Conservation (phyloP, 129 eudicot genomes). For the Ambrosia artemisiifolia region DNA sequence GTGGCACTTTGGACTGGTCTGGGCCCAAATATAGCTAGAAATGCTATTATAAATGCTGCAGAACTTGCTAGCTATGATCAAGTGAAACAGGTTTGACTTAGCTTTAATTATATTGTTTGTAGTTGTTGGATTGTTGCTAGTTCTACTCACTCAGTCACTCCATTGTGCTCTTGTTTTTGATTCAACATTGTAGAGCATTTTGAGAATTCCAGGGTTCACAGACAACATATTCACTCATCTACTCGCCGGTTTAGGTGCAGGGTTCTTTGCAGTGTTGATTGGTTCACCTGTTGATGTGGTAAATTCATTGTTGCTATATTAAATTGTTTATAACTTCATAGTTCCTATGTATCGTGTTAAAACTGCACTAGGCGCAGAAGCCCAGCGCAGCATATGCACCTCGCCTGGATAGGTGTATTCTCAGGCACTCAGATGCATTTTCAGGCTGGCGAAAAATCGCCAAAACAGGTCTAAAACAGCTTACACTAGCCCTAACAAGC, state of each 20-base stretch:
- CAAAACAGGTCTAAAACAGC: no score
- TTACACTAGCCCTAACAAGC: no score
- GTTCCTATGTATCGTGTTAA: no score
- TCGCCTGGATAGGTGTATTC: no score
- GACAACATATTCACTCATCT: constrained; percentile 77
- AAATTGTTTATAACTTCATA: constrained; percentile 5
- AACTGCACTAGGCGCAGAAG: no score
- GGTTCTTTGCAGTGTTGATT: constrained; percentile 91
- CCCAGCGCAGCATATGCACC: no score
- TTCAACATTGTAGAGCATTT: constrained; percentile 50
- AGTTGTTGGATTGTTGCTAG: not conserved
- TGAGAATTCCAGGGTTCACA: constrained; percentile 75
- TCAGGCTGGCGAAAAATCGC: no score
- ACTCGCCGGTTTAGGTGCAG: constrained; percentile 93
- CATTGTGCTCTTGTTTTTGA: constrained; percentile 10
- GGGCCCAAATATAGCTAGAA: constrained; percentile 93
- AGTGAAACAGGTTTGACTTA: constrained; percentile 64
- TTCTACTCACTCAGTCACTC: constrained; percentile 20
- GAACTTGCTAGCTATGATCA: constrained; percentile 98
- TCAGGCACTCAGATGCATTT: no score
- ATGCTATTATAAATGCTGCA: constrained; percentile 92
- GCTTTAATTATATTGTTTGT: constrained; percentile 6
- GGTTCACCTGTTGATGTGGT: constrained; percentile 99
- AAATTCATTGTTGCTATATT: constrained; percentile 8
- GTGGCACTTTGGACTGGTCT: constrained; percentile 89